These are phyloP conservation scores for Pyrenochaeta sp. DNA, from an alignment of 2,329 filamentous ascomycete genomes.

Conservation along the genomic window DNA sequence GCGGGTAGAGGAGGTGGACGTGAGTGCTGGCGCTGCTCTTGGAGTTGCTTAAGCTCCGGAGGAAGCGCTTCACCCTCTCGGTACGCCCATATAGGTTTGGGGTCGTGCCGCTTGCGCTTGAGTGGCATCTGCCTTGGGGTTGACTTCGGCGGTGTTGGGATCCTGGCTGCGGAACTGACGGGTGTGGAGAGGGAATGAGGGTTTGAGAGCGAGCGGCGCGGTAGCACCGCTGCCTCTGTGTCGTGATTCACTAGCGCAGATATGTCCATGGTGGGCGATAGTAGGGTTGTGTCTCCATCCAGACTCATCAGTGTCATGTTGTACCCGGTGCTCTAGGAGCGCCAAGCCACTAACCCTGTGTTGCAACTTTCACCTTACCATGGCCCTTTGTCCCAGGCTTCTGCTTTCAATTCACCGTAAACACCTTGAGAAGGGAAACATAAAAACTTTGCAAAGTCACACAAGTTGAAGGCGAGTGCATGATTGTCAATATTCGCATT, in stretches of 20 bases:
- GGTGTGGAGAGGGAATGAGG: constrained; percentile 36
- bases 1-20: constrained; percentile 28
- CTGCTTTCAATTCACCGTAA: neutral
- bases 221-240: constrained; percentile 38
- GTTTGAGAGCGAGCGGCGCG: constrained; percentile 43
- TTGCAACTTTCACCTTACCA: neutral
- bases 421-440: neutral
- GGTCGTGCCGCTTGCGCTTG: constrained; percentile 48
- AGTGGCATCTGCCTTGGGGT: constrained; percentile 37
- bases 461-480: constrained; percentile 1
- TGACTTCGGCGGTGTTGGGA: constrained; percentile 34
- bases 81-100: constrained; percentile 49
- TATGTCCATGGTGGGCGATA: constrained; percentile 47
- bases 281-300: constrained; percentile 31
- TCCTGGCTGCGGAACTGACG: constrained; percentile 37
- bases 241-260: constrained; percentile 46
- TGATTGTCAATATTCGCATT: constrained; percentile 17
- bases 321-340: constrained; percentile 13
- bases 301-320: constrained; percentile 16
- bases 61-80: constrained; percentile 38
- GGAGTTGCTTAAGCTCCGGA: constrained; percentile 33
- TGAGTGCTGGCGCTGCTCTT: constrained; percentile 34
- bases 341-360: constrained; percentile 17
- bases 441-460: neutral
- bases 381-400: neutral